Conservation (phyloP, 2,329 filamentous ascomycete species). For the Penicillium sp. region DNA sequence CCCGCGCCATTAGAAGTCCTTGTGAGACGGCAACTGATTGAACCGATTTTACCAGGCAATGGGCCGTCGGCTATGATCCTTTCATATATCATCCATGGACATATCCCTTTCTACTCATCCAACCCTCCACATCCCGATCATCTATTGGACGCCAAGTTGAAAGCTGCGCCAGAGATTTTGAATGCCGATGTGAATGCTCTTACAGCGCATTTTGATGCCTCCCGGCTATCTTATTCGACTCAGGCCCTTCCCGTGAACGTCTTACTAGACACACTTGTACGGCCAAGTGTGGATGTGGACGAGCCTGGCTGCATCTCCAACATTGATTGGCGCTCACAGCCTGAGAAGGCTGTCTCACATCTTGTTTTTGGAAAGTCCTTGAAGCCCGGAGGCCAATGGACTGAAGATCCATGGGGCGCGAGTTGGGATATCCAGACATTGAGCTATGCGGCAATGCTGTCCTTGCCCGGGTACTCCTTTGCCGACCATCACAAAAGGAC, state of each 20-base stretch:
- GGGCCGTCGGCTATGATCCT: slow-evolving; percentile 61
- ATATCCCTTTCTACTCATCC: slow-evolving; percentile 56
- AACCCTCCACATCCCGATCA: slow-evolving; percentile 54
- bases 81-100: slow-evolving; percentile 61
- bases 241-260: slow-evolving; percentile 61
- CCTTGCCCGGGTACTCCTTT: slow-evolving; percentile 58
- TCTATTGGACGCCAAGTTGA: slow-evolving; percentile 56
- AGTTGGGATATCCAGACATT: slow-evolving; percentile 58
- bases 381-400: slow-evolving; percentile 59
- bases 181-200: slow-evolving; percentile 47
- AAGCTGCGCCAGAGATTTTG: slow-evolving; percentile 47
- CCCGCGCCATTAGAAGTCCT: neutral
- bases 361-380: slow-evolving; percentile 52
- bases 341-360: slow-evolving; percentile 52
- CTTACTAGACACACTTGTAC: slow-evolving; percentile 57
- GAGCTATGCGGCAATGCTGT: slow-evolving; percentile 62
- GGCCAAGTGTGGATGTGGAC: slow-evolving; percentile 59
- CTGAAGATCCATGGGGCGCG: slow-evolving; percentile 51
- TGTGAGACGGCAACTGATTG: neutral
- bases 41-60: slow-evolving; percentile 48
- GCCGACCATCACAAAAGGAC: slow-evolving; percentile 49
- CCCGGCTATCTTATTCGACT: slow-evolving; percentile 59
- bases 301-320: slow-evolving; percentile 50
- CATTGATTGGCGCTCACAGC: slow-evolving; percentile 53
- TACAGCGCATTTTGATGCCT: slow-evolving; percentile 57